phyloP scores from a whole-genome alignment of 805 yeast species.

The Lachancea sp. region DNA sequence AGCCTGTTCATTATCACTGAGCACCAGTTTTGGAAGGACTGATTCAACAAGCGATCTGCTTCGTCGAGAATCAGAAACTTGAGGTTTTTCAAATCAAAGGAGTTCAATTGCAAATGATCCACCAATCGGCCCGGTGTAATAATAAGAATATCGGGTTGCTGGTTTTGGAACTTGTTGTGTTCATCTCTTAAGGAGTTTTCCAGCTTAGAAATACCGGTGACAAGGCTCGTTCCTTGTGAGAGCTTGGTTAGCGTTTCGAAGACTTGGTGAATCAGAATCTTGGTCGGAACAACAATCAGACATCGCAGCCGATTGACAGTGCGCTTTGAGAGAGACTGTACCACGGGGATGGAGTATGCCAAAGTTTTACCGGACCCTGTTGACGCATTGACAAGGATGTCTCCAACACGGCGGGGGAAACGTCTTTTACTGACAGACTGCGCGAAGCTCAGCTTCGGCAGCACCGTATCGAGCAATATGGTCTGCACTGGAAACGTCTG shows the following conservation, averaged over 20 bases:
- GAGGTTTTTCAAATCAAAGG: slow-evolving; percentile 45
- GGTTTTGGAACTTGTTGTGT: slow-evolving; percentile 38
- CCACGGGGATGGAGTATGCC: slow-evolving; percentile 78
- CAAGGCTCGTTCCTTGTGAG: slow-evolving; percentile 58
- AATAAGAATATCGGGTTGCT: slow-evolving; percentile 60
- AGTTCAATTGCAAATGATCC: slow-evolving; percentile 50
- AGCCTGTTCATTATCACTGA: slow-evolving; percentile 41
- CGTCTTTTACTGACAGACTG: slow-evolving; percentile 27
- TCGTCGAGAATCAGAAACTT: slow-evolving; percentile 69
- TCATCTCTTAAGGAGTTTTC: slow-evolving; percentile 60
- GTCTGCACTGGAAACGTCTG: slow-evolving; percentile 33
- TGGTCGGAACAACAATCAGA: slow-evolving; percentile 81
- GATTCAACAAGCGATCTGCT: slow-evolving; percentile 77
- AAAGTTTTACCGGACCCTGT: slow-evolving; percentile 96
- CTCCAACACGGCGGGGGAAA: slow-evolving; percentile 57
- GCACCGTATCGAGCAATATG: slow-evolving; percentile 20
- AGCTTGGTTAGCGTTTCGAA: slow-evolving; percentile 53
- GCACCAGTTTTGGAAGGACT: slow-evolving; percentile 92
- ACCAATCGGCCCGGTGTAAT: slow-evolving; percentile 78
- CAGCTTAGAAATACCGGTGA: slow-evolving; percentile 48
- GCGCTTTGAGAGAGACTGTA: slow-evolving; percentile 58
- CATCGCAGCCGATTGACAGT: slow-evolving; percentile 70
- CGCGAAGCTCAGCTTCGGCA: slow-evolving; percentile 24
- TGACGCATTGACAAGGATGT: slow-evolving; percentile 82
- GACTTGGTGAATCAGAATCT: slow-evolving; percentile 80